Evolutionary conservation across 2,329 filamentous ascomycete genomes (phyloP), one percentile per base, ranked within the genome.

Genomic region (Ophiostoma angusticollis): DNA sequence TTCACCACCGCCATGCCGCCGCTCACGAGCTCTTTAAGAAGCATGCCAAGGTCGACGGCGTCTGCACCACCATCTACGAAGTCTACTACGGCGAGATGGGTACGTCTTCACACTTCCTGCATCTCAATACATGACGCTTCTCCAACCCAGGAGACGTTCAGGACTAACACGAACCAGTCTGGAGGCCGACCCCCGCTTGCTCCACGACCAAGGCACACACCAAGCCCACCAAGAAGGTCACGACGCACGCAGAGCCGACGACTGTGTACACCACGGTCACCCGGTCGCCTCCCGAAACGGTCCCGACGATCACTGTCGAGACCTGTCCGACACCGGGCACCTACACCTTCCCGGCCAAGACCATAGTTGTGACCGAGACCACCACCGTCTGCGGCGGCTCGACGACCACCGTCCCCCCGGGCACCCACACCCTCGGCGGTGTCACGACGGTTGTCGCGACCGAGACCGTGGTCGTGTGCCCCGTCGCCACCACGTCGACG

Each of bases 271-370:
- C 49, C 29, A 43, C 52, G 14, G 47, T 51, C 19, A 38, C 51
- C n/a, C n/a, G 32, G 43, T 49, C 22, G 44, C 52, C 22, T 23
- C 54, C 60, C 38, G 34, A 31, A 34, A 41, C 43, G 9, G 60
- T 74, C 33, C 71, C 71, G 31, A 74, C 70, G 17, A 67, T 68
- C 16, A 56, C 67, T 48, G 56, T 64, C 36, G 61, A 68, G 59
- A 61, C 62, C 36, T 79, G 68, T 68, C 62, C 74, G 39, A 78
- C 74, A 32, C 73, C 80, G 23, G 81, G 81, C 59, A 72, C 70
- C 46, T 86, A 85, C 67, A 84, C 80, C 49, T 75, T 84, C 67
- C 76, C 78, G 49, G 78, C 80, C 43, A 80, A 82, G 42, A 84
- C 78, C 46, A 85, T 80, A 31, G 61, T 81, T 30, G 80, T 85